Evolutionary conservation across 78 protist species (phyloP).

Genomic region (Capsaspora owczarzaki): DNA sequence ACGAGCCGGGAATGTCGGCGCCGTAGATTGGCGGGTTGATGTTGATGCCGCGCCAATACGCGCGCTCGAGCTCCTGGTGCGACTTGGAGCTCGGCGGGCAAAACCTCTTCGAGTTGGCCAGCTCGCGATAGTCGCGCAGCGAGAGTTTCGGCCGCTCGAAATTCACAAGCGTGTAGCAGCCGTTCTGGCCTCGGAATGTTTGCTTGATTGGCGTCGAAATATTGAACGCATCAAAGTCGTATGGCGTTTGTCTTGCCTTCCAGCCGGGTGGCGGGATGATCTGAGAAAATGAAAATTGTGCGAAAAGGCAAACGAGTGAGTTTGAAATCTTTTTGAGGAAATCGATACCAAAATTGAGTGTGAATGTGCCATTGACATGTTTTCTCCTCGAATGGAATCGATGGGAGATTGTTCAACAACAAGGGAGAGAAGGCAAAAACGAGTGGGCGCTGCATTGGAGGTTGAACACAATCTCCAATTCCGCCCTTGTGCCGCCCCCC

Average conservation of each 20-base stretch:
- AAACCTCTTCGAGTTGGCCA: neutral
- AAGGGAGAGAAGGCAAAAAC: no score
- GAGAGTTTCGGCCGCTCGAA: neutral
- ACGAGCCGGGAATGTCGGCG: conserved; percentile 32
- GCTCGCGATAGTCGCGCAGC: neutral
- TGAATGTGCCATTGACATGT: no score
- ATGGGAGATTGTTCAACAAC: no score
- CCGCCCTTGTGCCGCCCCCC: no score
- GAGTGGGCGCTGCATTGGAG: no score
- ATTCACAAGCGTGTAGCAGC: neutral
- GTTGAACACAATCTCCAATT: no score
- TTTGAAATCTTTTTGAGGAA: no score
- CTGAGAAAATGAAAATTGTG: neutral
- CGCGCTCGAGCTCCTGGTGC: neutral
- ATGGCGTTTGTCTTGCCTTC: neutral
- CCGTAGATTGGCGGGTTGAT: conserved; percentile 20
- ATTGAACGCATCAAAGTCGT: neutral
- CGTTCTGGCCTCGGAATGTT: neutral
- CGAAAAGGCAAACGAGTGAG: neutral
- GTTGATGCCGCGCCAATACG: neutral
- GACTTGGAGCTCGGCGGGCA: neutral
- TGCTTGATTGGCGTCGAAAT: neutral
- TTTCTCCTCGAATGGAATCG: no score
- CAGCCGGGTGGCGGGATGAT: conserved; percentile 8
- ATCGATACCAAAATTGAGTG: no score